Evolutionary conservation across 2,329 filamentous ascomycete species (phyloP).

Genomic region (Xylaria sp.): DNA sequence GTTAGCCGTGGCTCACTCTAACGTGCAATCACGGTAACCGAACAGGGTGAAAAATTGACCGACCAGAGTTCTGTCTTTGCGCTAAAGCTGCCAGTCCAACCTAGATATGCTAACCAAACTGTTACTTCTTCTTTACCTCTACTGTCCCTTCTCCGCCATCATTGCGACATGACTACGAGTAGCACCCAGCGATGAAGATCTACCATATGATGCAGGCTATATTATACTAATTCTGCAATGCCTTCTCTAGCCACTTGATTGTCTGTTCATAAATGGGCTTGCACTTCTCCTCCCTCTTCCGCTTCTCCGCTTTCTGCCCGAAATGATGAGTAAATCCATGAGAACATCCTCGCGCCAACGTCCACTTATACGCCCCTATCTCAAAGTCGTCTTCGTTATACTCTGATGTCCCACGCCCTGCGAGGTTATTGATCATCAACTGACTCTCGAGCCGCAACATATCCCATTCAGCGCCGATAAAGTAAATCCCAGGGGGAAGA

Average conservation of each 20-base stretch:
- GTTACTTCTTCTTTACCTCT: no score
- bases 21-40: no score
- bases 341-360: not conserved
- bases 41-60: no score
- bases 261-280: slow-evolving; percentile 7
- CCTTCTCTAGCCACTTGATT: slow-evolving; percentile 7
- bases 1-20: no score
- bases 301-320: not conserved
- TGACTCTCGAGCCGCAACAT: slow-evolving; percentile 10
- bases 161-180: no score
- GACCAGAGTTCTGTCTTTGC: no score
- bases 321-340: slow-evolving; percentile 12
- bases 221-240: not conserved
- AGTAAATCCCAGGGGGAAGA: slow-evolving; percentile 3
- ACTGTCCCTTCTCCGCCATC: no score
- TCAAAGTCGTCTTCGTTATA: slow-evolving; percentile 7
- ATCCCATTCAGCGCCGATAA: slow-evolving; percentile 14
- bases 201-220: not conserved
- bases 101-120: no score
- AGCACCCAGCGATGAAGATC: no score
- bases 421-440: slow-evolving; percentile 8
- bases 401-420: not conserved
- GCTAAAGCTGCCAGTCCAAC: no score
- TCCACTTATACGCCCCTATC: slow-evolving; percentile 7
- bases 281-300: slow-evolving; percentile 1